Evolutionary conservation across 331 rosid genomes (phyloP), one percentile per base, ranked within the genome.

Genomic region (Telfairia occidentalis): DNA sequence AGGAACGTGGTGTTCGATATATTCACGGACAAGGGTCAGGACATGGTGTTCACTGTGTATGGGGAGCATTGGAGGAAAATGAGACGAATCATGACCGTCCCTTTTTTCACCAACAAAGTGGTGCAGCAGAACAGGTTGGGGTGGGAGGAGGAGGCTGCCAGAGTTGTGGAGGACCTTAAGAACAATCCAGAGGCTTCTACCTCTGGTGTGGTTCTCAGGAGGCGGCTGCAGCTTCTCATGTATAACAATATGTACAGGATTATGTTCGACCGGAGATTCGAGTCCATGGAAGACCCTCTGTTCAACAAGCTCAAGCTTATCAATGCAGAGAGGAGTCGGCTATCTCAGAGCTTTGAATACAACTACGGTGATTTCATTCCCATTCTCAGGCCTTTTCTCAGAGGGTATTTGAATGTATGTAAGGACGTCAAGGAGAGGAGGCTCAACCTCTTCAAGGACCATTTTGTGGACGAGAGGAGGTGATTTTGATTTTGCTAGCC

Each of bases 21-120:
- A 57, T 91, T 89, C 88, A 89, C 97, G 1, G 90, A 96, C 0
- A 78, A 92, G 61, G 97, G 97, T 0, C 93, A 92, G 76, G 96
- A 92, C 18, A 92, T 89, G 96, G 96, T 92, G 65, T 92, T 92
- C 81, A 92, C 97, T 0, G 96, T 91, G 0, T 91, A 91, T 86
- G 97, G 97, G 0, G 96, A 91, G 83, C 97, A 92, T 71, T 89
- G 97, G 97, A 61, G 96, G 74, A 91, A 92, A 76, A 92, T 92
- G 97, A 12, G 97, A 16, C 66, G 97, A 50, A 91, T 91, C 82
- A 89, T 91, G 97, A 91, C 97, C 23, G 96, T 89, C 5, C 97
- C 96, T 0, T 89, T 92, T 40, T 92, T 92, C 81, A 92, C 96
- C 0, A 92, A 92, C 86, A 92, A 92, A 79, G 97, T 92, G 7